Evolutionary conservation across 257 asterid species (phyloP).

Genomic region (Lantana camara): DNA sequence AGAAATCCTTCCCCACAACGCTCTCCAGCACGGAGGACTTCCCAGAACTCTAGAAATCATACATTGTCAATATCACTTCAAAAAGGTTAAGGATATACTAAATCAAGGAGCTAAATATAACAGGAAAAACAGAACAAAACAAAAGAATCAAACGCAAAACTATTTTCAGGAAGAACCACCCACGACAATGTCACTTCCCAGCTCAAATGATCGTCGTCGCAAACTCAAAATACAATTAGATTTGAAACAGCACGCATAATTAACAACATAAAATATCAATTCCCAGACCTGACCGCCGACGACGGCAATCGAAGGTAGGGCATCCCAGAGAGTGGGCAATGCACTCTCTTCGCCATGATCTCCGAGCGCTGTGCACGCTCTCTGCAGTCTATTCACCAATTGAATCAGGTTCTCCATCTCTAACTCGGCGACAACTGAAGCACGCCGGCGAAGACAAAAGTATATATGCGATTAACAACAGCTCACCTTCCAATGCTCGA

Average conservation of each 20-base stretch:
- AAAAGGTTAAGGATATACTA: constrained; percentile 2
- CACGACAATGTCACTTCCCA: constrained; percentile 4
- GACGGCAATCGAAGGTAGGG: constrained; percentile 82
- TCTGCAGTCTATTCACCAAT: constrained; percentile 71
- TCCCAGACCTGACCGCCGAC: constrained; percentile 78
- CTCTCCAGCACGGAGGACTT: constrained; percentile 87
- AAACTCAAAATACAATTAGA: constrained; percentile 6
- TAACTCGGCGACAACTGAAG: constrained; percentile 15
- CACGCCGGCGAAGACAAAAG: constrained; percentile 17
- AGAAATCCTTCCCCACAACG: constrained; percentile 74
- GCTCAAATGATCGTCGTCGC: constrained; percentile 16
- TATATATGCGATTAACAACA: background rate
- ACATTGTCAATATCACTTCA: constrained; percentile 7
- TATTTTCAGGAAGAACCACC: background rate
- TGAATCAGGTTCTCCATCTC: constrained; percentile 66
- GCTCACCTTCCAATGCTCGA: constrained; percentile 16
- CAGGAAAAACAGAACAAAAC: background rate
- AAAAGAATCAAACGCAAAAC: background rate
- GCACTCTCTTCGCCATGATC: constrained; percentile 79
- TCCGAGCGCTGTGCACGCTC: constrained; percentile 91
- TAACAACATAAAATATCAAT: background rate
- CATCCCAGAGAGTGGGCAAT: constrained; percentile 82
- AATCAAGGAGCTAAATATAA: background rate
- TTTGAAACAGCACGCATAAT: background rate
- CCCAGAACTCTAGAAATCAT: constrained; percentile 68